phyloP scores from a whole-genome alignment of 306 rosid genomes.

The Acacia confusa region DNA sequence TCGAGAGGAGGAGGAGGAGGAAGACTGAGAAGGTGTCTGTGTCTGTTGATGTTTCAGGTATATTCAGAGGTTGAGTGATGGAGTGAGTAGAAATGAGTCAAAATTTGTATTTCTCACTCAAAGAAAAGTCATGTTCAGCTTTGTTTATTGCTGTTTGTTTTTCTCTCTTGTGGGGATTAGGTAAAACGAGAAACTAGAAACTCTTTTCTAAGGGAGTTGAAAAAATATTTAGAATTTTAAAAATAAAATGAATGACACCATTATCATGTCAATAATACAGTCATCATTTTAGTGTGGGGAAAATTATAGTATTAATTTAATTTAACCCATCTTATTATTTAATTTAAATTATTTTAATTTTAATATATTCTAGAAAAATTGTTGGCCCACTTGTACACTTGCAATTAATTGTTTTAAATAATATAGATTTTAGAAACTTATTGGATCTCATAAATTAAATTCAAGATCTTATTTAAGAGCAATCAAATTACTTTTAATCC shows the following conservation, averaged over 20 bases:
- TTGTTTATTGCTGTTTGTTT: background rate
- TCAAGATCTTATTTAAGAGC: background rate
- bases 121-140: background rate
- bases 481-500: background rate
- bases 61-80: background rate
- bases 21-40: background rate
- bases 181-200: background rate
- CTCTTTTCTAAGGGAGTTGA: background rate
- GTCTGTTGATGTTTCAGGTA: background rate
- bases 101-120: background rate
- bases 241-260: background rate
- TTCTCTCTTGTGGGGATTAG: background rate
- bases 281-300: background rate
- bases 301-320: background rate
- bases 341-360: background rate
- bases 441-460: background rate
- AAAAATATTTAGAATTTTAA: background rate
- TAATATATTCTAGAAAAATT: background rate
- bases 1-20: background rate
- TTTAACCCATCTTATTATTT: background rate
- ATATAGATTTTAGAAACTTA: background rate
- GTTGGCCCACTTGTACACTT: background rate
- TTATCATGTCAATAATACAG: conserved; percentile 4
- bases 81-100: background rate
- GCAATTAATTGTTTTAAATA: background rate